Base-by-base conservation (phyloP, 2,329 filamentous ascomycete genomes). In the Aureobasidium vineae region DNA sequence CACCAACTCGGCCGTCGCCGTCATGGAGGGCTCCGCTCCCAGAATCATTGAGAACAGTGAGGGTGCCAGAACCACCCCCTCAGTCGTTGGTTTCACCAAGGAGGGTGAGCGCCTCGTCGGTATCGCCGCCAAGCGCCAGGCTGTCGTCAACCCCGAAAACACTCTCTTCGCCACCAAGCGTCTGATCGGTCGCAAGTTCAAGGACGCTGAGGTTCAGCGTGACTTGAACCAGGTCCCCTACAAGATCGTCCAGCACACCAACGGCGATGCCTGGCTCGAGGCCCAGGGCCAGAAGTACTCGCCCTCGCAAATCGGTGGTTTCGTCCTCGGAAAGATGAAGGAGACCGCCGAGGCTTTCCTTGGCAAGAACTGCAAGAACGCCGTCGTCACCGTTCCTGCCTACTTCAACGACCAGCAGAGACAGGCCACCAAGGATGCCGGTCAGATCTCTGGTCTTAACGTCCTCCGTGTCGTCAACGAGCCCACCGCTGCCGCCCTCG, bases 351-450 rank as follows among this genome's bases (percentile, higher is more conserved):
- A 99, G 86, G 86, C 86, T 81, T 98, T 98, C 88, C 88, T 99
- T 75, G 95, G 92, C 82, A 97, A 96, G 90, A 96, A 95, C 85
- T 92, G 98, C 76, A 89, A 95, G 84, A 98, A 98, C 88, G 95
- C 95, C 72, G 95, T 99, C 79, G 93, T 99, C 81, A 99, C 95
- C 70, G 95, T 98, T 67, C 95, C 95, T 67, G 95, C 95, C 79
- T 99, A 99, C 88, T 99, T 99, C 92, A 98, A 98, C 87, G 95
- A 99, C 88, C 97, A 96, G 86, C 95, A 99, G 86, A 90, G 95
- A 84, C 95, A 98, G 84, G 91, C 95, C 72, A 99, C 95, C 84
- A 98, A 98, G 89, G 95, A 98, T 78, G 95, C 95, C 73, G 95
- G 95, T 89, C 90, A 94, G 80, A 99, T 99, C 78, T 85, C 94